Conservation (phyloP, 2,329 filamentous ascomycete genomes). For the Botrytis medusae region DNA sequence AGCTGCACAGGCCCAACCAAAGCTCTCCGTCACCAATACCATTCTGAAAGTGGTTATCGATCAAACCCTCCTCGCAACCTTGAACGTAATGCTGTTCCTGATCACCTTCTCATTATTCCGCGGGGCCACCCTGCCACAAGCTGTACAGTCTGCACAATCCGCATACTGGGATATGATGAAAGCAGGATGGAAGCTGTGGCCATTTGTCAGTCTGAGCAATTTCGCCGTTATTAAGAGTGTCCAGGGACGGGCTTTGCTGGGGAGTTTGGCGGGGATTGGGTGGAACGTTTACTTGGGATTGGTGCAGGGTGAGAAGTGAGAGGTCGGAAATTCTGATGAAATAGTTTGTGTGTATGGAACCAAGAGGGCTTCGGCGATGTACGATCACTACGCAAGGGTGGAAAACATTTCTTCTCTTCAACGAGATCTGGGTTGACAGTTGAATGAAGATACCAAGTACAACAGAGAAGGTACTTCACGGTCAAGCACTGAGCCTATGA, state of each 20-base stretch:
- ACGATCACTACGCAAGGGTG: neutral
- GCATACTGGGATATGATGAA: conserved; percentile 65
- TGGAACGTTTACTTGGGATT: conserved; percentile 78
- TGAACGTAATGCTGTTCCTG: conserved; percentile 67
- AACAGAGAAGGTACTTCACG: neutral
- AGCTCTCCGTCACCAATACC: conserved; percentile 39
- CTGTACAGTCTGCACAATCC: conserved; percentile 45
- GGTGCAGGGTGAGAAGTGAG: conserved; percentile 44
- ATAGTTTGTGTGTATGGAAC: too few species aligned
- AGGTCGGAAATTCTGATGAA: neutral
- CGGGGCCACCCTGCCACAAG: conserved; percentile 44
- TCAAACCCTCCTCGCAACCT: conserved; percentile 61
- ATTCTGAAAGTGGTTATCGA: conserved; percentile 48
- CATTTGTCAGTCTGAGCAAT: conserved; percentile 66
- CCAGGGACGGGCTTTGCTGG: conserved; percentile 67
- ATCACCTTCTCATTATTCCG: conserved; percentile 49
- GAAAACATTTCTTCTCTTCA: neutral
- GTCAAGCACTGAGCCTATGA: neutral
- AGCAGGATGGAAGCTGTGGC: conserved; percentile 74
- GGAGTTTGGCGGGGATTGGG: conserved; percentile 67
- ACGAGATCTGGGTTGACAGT: neutral
- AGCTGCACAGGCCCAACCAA: conserved; percentile 44
- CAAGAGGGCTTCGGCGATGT: neutral
- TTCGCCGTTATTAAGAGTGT: conserved; percentile 70
- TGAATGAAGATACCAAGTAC: neutral